phyloP scores from a whole-genome alignment of 805 yeast species.

The Nakazawaea siamensis region DNA sequence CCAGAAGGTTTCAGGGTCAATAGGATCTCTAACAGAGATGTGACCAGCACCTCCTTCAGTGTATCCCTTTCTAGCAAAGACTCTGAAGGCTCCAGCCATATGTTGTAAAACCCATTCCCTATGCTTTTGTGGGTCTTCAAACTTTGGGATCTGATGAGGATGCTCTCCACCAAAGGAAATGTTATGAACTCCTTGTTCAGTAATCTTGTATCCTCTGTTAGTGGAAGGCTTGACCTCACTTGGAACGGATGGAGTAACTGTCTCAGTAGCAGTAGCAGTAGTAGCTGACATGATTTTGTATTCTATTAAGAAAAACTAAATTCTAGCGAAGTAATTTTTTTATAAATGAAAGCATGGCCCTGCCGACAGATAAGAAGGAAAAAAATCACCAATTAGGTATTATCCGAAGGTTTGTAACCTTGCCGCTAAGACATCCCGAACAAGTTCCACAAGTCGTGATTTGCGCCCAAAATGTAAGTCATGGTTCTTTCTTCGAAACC shows the following conservation, averaged over 20 bases:
- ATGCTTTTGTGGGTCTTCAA: conserved; percentile 38
- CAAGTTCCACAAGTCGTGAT: conserved; percentile 61
- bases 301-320: no score
- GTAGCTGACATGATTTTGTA: conserved; percentile 8
- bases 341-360: no score
- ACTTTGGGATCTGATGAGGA: conserved; percentile 45
- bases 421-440: no score
- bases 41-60: conserved; percentile 82
- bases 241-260: conserved; percentile 15
- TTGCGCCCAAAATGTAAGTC: conserved; percentile 65
- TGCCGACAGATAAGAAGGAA: no score
- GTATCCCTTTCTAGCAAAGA: conserved; percentile 72
- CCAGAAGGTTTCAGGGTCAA: conserved; percentile 77
- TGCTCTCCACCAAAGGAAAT: conserved; percentile 45
- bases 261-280: conserved; percentile 8
- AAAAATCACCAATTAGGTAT: no score
- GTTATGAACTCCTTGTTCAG: conserved; percentile 50
- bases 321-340: no score
- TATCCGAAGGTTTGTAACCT: neutral
- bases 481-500: conserved; percentile 55
- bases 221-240: conserved; percentile 21
- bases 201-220: conserved; percentile 31
- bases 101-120: conserved; percentile 56
- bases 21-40: conserved; percentile 79
- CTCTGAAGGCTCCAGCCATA: conserved; percentile 80